Base-by-base conservation (phyloP, 2,329 filamentous ascomycete species). In the Aspergillus pseudotamarii region DNA sequence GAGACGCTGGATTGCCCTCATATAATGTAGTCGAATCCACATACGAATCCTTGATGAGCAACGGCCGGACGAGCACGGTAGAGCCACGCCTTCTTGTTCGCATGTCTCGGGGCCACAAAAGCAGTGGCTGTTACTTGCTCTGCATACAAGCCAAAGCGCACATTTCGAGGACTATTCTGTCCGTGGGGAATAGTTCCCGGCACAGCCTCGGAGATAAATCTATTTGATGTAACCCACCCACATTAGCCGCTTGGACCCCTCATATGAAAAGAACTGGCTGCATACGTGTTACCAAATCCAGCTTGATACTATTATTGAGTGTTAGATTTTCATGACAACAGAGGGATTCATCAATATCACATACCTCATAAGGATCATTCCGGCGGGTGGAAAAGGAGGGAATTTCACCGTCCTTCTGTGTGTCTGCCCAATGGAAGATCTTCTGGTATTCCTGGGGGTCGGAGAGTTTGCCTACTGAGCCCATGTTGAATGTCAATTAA, bases 31-130 rank as follows among this genome's bases (percentile, higher is more conserved):
- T 51, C 19, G 16, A 34, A 51, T n/a, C 21, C n/a, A 64, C 73
- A 45, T 76, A 76, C 75, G 67, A 86, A 87, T 70, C 83, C 81
- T 58, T 82, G 79, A 73, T 87, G 85, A 11, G 83, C 82, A 53
- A 84, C 84, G 3, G 85, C 84, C 6, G 85, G 85, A 1, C 85
- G 78, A 63, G 85, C 82, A 41, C 85, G 82, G 68, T 88, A 86
- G 21, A 88, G 78, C 85, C 85, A 88, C 64, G 85, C 80, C 69
- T 87, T 85, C 72, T 85, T 83, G 72, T 87, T 87, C 71, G 83
- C 80, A 69, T 82, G 78, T 46, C 85, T 79, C 8, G 85, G 85
- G 16, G 85, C 84, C 48, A 85, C 84, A 72, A 88, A 88, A 28
- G 85, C 84, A 2, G 84, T 87, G 21, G 85, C 85, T n/a, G 85